Percentiles rank a stretch among this genome's conserved stretches.
Evolutionary conservation across 192 early-diverging fungal species (phyloP).

Genomic region (Coemansia sp.): DNA sequence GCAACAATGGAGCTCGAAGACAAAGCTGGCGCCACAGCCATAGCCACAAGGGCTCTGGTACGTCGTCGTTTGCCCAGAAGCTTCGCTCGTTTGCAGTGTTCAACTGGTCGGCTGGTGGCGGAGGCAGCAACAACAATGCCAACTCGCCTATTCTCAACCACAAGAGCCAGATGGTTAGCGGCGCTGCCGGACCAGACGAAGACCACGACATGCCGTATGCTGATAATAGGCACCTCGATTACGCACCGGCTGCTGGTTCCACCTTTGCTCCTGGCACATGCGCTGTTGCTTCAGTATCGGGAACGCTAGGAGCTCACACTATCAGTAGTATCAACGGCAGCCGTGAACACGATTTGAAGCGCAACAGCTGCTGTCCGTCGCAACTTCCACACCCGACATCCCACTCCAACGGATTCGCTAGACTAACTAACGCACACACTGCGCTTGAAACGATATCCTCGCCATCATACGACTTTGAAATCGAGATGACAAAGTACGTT

Average conservation of each 20-base stretch:
- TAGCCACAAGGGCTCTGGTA: conserved; percentile 16
- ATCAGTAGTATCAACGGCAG: conserved; percentile 3
- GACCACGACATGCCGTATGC: conserved; percentile 5
- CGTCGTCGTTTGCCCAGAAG: conserved; percentile 47
- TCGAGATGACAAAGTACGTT: conserved; percentile 37
- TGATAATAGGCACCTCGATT: not conserved
- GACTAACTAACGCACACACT: conserved; percentile 5
- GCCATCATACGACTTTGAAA: conserved; percentile 26
- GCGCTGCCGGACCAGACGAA: not conserved
- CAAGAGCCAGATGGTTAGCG: conserved; percentile 5
- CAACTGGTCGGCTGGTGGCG: conserved; percentile 32
- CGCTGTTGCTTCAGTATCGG: not conserved
- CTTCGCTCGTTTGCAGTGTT: conserved; percentile 52
- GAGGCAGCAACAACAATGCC: conserved; percentile 6
- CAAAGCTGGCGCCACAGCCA: conserved; percentile 48
- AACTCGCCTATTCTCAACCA: not conserved
- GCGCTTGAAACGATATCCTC: conserved; percentile 14
- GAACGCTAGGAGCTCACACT: not conserved
- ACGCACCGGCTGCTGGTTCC: not conserved
- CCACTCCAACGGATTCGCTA: conserved; percentile 7
- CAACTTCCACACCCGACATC: conserved; percentile 14
- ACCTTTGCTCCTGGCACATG: not conserved
- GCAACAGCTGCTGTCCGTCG: conserved; percentile 15
- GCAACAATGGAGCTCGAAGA: conserved; percentile 15
- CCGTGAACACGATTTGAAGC: conserved; percentile 8